phyloP scores from a whole-genome alignment of 176 grass and related monocot genomes.

The Oryza punctata region DNA sequence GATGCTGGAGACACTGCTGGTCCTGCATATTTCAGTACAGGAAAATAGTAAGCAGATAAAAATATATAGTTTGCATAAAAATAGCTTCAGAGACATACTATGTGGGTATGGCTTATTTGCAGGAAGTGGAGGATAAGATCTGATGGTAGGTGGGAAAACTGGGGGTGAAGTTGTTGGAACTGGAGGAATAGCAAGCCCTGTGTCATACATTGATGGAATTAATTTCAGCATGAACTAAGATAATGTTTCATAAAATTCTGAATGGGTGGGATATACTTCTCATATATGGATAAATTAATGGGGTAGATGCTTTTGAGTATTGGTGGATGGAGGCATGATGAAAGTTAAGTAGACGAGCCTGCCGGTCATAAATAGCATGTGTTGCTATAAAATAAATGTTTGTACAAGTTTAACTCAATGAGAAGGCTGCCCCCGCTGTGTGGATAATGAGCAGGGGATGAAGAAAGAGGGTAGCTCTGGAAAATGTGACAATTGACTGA shows the following conservation, averaged over 20 bases:
- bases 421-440: constrained; percentile 32
- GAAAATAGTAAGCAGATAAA: constrained; percentile 14
- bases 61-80: not conserved
- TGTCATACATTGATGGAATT: constrained; percentile 10
- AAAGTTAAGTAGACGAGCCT: not conserved
- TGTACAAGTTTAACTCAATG: constrained; percentile 25
- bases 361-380: constrained; percentile 10
- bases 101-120: constrained; percentile 20
- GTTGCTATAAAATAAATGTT: constrained; percentile 1
- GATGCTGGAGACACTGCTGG: constrained; percentile 41
- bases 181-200: constrained; percentile 17
- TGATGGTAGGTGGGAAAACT: not conserved
- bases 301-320: constrained; percentile 39
- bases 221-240: not conserved
- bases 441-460: constrained; percentile 38
- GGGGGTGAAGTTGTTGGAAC: constrained; percentile 3
- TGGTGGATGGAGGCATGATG: constrained; percentile 8
- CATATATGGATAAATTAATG: constrained; percentile 17
- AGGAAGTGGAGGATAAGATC: constrained; percentile 13
- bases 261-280: constrained; percentile 18
- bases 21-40: constrained; percentile 34
- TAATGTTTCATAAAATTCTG: constrained; percentile 29
- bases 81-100: constrained; percentile 15
- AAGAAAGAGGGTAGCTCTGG: constrained; percentile 25
- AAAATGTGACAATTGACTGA: constrained; percentile 35